Evolutionary conservation across 192 early-diverging fungal species (phyloP).

Genomic region (Entomortierella chlamydospora): DNA sequence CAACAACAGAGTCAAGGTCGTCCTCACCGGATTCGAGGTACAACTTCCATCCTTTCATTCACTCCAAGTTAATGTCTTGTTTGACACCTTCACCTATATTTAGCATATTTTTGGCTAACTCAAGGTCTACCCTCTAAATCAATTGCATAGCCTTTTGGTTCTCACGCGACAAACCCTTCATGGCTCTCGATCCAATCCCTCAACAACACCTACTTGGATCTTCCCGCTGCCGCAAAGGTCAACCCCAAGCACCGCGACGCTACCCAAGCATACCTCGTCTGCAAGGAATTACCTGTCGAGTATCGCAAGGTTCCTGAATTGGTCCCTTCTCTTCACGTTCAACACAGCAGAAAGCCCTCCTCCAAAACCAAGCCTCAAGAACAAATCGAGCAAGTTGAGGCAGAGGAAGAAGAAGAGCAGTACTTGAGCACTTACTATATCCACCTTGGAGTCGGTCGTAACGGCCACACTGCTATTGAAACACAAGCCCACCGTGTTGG

Average conservation of each 20-base stretch:
- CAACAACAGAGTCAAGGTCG: constrained; percentile 40
- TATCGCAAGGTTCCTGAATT: constrained; percentile 60
- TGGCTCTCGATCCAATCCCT: constrained; percentile 42
- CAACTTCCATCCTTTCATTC: not conserved
- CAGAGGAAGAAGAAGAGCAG: constrained; percentile 2
- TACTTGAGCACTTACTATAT: constrained; percentile 60
- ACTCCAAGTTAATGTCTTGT: not conserved
- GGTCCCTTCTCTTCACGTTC: constrained; percentile 56
- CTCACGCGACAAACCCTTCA: constrained; percentile 43
- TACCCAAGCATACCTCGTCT: constrained; percentile 25
- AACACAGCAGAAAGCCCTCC: not conserved
- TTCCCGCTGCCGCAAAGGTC: constrained; percentile 7
- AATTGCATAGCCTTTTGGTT: constrained; percentile 28
- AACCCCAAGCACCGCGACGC: constrained; percentile 26
- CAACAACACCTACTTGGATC: constrained; percentile 30
- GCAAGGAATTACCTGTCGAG: constrained; percentile 66
- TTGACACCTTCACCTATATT: too few relatives aligned
- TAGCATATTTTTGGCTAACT: not conserved
- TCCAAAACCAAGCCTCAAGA: not conserved
- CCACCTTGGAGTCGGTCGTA: constrained; percentile 63
- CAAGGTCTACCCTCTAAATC: too few relatives aligned
- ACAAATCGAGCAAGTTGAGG: not conserved
- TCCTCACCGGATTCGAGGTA: constrained; percentile 54
- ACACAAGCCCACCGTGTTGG: constrained; percentile 61
- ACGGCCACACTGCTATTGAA: constrained; percentile 59